Evolutionary conservation across 768 basidiomycete genomes (phyloP).

Genomic region (Phylloporus sp.): DNA sequence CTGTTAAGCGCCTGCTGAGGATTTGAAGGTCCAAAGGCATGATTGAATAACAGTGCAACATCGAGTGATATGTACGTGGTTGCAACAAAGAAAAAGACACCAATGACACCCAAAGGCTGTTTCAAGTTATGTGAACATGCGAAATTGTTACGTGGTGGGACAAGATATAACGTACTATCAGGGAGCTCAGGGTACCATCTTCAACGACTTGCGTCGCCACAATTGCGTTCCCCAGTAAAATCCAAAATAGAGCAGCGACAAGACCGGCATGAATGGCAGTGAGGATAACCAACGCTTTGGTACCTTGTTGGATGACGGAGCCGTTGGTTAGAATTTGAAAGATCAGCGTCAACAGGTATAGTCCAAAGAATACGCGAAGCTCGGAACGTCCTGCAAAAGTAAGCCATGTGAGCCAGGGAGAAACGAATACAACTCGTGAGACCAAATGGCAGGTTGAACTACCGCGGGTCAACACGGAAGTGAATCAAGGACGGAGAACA

Average conservation of each 20-base stretch:
- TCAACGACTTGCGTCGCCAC: slow-evolving; percentile 90
- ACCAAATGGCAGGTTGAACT: not conserved
- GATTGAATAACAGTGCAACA: slow-evolving; percentile 63
- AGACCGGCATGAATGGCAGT: slow-evolving; percentile 77
- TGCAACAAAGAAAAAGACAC: slow-evolving; percentile 58
- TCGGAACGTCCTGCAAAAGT: slow-evolving; percentile 58
- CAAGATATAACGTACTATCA: slow-evolving; percentile 56
- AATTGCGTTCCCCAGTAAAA: slow-evolving; percentile 68
- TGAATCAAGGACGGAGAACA: slow-evolving; percentile 26
- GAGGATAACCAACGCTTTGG: slow-evolving; percentile 61
- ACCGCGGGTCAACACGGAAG: not conserved
- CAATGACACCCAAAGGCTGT: slow-evolving; percentile 62
- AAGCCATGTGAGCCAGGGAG: slow-evolving; percentile 2
- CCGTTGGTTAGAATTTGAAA: slow-evolving; percentile 82
- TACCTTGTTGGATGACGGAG: slow-evolving; percentile 74
- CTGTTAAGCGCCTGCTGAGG: slow-evolving; percentile 56
- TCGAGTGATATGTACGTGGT: slow-evolving; percentile 87
- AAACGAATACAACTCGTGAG: not conserved
- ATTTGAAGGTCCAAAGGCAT: slow-evolving; percentile 53
- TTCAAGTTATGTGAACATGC: not conserved
- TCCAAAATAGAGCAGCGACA: slow-evolving; percentile 77
- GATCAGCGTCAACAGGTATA: slow-evolving; percentile 70
- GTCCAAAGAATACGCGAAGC: slow-evolving; percentile 57
- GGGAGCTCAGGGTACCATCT: slow-evolving; percentile 73
- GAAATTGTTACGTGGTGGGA: not conserved